Evolutionary conservation across 495 filamentous ascomycete species (phyloP), one percentile per base, ranked within the genome.

Genomic region (Delitschia confertaspora): DNA sequence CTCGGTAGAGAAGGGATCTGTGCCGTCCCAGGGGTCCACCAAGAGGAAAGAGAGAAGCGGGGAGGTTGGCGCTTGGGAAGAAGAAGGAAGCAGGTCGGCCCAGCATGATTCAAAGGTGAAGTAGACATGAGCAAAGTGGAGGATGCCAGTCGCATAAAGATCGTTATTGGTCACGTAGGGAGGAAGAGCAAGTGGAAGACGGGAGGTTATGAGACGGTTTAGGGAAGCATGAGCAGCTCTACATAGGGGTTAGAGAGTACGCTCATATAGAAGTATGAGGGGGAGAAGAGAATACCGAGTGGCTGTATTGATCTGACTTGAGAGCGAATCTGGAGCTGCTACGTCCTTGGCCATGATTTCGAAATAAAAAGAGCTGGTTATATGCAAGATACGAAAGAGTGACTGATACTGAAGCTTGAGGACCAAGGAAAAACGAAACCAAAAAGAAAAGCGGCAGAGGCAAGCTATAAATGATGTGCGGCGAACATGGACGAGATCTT

Each of bases 141-240:
- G 41, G 16, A 75, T 49, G 29, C 69, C 72, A 16, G 43, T 44
- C 5, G 60, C 62, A 41, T 72, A 72, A 32, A 62, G 55, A 2
- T 38, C 40, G 0, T 64, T 61, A 11, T 38, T 50, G 9, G 57
- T 16, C 11, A 60, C 35, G 46, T 67, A 38, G 4, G 69, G 70
- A 11, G 70, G 70, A 6, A 72, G 58, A 8, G 64, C 58, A 22
- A 68, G 61, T 3, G 67, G 68, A 4, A 75, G 62, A 16, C 67
- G 63, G 9, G 56, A 42, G 33, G 62, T 60, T 37, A 74, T 70
- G n/a, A 66, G 57, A 36, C 57, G 58, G 57, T 74, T 73, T 13
- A 75, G 64, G 22, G 48, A 37, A n/a, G 62, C 60, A 49, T 74
- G 71, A 27, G 57, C 37, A 33, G 57, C 42, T 48, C 65, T 65